Conservation (phyloP, 176 grass and related monocot species). For the Bromus sterilis region DNA sequence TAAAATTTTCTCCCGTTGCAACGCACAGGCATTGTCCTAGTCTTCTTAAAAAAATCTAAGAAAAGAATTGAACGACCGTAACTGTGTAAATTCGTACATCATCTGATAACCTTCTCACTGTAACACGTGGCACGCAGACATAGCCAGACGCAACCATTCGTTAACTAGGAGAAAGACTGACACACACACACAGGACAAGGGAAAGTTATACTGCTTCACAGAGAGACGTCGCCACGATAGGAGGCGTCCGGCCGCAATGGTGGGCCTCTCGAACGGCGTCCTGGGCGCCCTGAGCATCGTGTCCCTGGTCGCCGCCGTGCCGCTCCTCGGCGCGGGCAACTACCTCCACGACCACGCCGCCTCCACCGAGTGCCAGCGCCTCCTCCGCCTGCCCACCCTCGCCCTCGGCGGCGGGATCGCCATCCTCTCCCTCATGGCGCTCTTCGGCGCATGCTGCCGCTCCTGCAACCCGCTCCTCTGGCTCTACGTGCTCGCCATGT, state of each 20-base stretch:
- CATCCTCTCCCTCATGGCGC: slow-evolving; percentile 47
- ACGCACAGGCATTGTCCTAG: too few relatives aligned
- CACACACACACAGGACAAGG: too few relatives aligned
- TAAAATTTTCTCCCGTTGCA: too few relatives aligned
- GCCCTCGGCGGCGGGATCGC: slow-evolving; percentile 38
- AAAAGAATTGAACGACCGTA: too few relatives aligned
- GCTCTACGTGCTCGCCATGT: slow-evolving; percentile 44
- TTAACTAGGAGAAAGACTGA: not conserved
- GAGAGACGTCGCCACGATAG: not conserved
- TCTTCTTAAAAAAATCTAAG: too few relatives aligned
- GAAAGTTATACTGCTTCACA: too few relatives aligned
- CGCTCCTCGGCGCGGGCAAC: slow-evolving; percentile 37
- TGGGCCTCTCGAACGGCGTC: slow-evolving; percentile 44
- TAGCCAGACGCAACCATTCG: not conserved
- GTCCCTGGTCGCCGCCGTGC: slow-evolving; percentile 28
- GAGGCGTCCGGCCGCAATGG: slow-evolving; percentile 21
- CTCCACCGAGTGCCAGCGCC: slow-evolving; percentile 45
- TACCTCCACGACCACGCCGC: slow-evolving; percentile 23
- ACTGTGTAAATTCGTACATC: too few relatives aligned
- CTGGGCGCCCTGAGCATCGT: slow-evolving; percentile 40
- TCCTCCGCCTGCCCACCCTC: slow-evolving; percentile 31
- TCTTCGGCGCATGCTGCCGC: slow-evolving; percentile 49
- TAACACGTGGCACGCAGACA: not conserved
- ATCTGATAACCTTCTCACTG: not conserved
- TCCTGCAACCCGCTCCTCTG: slow-evolving; percentile 44